Conservation (phyloP, 2,329 filamentous ascomycete species). For the Stagonosporopsis vannaccii region DNA sequence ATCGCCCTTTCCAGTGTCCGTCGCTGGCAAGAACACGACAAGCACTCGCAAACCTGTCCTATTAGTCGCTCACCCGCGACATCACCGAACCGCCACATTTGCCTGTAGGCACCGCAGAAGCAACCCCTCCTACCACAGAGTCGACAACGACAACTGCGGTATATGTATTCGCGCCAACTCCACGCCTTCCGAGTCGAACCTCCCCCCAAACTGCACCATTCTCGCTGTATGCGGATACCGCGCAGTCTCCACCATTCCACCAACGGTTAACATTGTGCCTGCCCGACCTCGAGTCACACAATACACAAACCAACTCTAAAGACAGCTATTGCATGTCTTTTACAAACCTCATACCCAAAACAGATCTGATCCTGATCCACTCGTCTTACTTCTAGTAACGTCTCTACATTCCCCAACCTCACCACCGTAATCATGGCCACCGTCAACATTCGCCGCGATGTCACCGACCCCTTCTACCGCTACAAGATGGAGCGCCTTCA, state of each 20-base stretch:
- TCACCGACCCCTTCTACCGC: constrained; percentile 98
- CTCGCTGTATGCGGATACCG: constrained; percentile 94
- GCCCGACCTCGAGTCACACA: constrained; percentile 51
- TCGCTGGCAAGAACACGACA: constrained; percentile 28
- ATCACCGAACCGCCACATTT: constrained; percentile 45
- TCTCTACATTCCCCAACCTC: constrained; percentile 37
- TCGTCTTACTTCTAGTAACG: constrained; percentile 12
- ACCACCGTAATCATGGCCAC: constrained; percentile 82
- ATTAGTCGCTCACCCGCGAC: constrained; percentile 40
- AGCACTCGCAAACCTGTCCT: constrained; percentile 21
- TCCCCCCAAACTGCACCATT: constrained; percentile 95
- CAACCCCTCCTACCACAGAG: constrained; percentile 42
- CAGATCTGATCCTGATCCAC: constrained; percentile 27
- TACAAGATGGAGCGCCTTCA: constrained; percentile 99
- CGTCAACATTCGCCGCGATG: constrained; percentile 96
- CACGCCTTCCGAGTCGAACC: constrained; percentile 92
- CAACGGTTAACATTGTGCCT: constrained; percentile 78
- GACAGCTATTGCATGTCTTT: constrained; percentile 67
- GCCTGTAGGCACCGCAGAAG: constrained; percentile 36
- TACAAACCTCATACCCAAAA: constrained; percentile 61
- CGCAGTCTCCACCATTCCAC: constrained; percentile 88
- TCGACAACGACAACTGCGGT: constrained; percentile 63
- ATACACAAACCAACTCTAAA: constrained; percentile 25
- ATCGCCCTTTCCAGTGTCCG: constrained; percentile 27
- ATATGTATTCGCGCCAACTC: constrained; percentile 99